phyloP scores from a whole-genome alignment of 176 grass and related monocot genomes.

The Aechmea fasciata region DNA sequence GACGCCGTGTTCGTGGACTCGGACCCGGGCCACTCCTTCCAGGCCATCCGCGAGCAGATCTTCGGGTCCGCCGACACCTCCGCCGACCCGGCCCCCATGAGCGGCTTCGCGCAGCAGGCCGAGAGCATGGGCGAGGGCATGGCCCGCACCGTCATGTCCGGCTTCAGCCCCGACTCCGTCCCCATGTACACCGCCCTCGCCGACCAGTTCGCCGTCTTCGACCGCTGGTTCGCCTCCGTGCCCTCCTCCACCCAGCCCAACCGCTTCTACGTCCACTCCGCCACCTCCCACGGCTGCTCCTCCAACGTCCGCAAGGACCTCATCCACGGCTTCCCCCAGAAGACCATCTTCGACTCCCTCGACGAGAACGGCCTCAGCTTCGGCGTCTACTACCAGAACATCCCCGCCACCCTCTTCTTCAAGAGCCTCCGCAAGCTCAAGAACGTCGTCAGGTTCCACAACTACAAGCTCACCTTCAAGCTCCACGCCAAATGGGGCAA shows the following conservation, averaged over 20 bases:
- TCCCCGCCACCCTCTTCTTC: slow-evolving; percentile 82
- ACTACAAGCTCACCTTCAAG: slow-evolving; percentile 78
- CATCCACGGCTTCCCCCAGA: slow-evolving; percentile 85
- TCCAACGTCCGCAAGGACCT: slow-evolving; percentile 91
- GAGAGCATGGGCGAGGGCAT: slow-evolving; percentile 65
- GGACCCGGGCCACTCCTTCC: slow-evolving; percentile 85
- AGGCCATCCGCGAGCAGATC: slow-evolving; percentile 98
- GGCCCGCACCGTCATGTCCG: slow-evolving; percentile 85
- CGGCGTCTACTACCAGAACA: slow-evolving; percentile 73
- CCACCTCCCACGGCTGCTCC: slow-evolving; percentile 77
- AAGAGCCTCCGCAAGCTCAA: slow-evolving; percentile 51
- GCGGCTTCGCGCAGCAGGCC: slow-evolving; percentile 79
- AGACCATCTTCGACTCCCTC: slow-evolving; percentile 96
- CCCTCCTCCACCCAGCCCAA: slow-evolving; percentile 89
- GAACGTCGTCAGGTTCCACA: slow-evolving; percentile 41
- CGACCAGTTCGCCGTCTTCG: slow-evolving; percentile 67
- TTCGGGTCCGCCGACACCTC: slow-evolving; percentile 73
- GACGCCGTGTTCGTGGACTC: slow-evolving; percentile 79
- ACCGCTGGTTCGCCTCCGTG: slow-evolving; percentile 84
- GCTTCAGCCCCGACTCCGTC: slow-evolving; percentile 49
- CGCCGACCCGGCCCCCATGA: slow-evolving; percentile 61
- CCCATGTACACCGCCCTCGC: slow-evolving; percentile 60
- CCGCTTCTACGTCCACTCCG: slow-evolving; percentile 85
- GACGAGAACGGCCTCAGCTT: slow-evolving; percentile 42
- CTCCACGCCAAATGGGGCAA: slow-evolving; percentile 46